A percentile compares a stretch with the other conserved stretches of the same genome.
These are phyloP conservation scores for Candida sojae DNA, from an alignment of 1,139 yeast genomes.

Conservation along the genomic window DNA sequence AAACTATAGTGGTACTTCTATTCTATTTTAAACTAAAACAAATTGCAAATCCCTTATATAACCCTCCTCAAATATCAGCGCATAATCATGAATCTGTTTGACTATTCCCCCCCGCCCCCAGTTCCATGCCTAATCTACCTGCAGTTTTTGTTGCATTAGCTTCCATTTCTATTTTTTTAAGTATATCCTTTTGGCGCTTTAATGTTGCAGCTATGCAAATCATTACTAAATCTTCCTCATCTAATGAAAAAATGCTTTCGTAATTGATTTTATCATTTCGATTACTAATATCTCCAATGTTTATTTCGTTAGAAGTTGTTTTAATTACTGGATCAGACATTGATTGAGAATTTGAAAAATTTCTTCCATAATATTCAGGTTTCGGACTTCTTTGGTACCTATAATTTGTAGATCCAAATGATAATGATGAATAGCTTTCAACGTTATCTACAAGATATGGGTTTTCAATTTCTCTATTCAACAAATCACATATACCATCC, in stretches of 20 bases:
- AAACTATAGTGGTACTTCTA: too few species aligned
- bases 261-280: constrained; percentile 6
- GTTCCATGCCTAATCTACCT: neutral
- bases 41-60: too few species aligned
- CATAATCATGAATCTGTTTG: too few species aligned
- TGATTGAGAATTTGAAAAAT: constrained; percentile 7
- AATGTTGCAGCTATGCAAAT: constrained; percentile 16
- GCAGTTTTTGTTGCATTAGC: neutral
- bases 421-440: constrained; percentile 6
- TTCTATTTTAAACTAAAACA: too few species aligned
- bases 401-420: neutral
- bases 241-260: constrained; percentile 14
- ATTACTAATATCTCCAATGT: constrained; percentile 10
- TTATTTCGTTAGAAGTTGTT: constrained; percentile 13
- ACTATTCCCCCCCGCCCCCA: too few species aligned
- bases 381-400: constrained; percentile 6
- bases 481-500: constrained; percentile 14
- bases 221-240: constrained; percentile 15
- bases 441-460: constrained; percentile 7
- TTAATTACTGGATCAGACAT: constrained; percentile 9
- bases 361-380: constrained; percentile 13
- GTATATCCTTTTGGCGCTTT: constrained; percentile 18
- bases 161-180: constrained; percentile 11
- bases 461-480: constrained; percentile 9
- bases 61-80: too few species aligned